Evolutionary conservation across 352 stramenopile species (phyloP), one percentile per base, ranked within the genome.

Genomic region (Aphanomyces euteiches): DNA sequence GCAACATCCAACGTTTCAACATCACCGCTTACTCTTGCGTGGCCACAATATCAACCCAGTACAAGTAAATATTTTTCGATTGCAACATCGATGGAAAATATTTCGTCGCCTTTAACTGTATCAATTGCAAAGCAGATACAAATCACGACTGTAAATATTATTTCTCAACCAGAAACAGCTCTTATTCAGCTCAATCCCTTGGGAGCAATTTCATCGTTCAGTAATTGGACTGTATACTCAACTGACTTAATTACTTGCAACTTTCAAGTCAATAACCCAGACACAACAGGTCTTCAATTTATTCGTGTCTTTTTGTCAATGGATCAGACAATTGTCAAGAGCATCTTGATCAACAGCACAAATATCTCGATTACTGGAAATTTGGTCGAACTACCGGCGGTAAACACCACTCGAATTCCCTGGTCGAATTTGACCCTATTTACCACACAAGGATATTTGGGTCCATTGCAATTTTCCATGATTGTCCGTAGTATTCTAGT

Each of bases 211-310:
- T n/a, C 37, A 1, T 10, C n/a, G 8, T 58, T 58, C n/a, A n/a
- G n/a, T n/a, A 19, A n/a, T n/a, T 58, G 50, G 50, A 21, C 8
- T 34, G n/a, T 19, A 34, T 58, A 58, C n/a, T 58, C n/a, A 34
- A 58, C 28, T 34, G 50, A 58, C 8, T 21, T 10, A n/a, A 58
- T 58, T 19, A 19, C 50, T 10, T 58, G 50, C n/a, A n/a, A 34
- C 8, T 58, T 58, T 19, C 50, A 58, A 58, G 50, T 58, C 8
- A 10, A 10, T n/a, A 58, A 34, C n/a, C 50, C 50, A 21, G 50
- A 58, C 50, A 58, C 50, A 19, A 58, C 50, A 10, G 50, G 50
- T 38, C 28, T 38, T 58, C 50, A 58, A 34, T 10, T 21, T 8
- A 8, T 58, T 58, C 50, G 50, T 10, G 8, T 58, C 0, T 58